A percentile compares a stretch with the other conserved stretches of the same genome.
phyloP scores from a whole-genome alignment of 2,329 filamentous ascomycete genomes.

The Aspergillus sp. region DNA sequence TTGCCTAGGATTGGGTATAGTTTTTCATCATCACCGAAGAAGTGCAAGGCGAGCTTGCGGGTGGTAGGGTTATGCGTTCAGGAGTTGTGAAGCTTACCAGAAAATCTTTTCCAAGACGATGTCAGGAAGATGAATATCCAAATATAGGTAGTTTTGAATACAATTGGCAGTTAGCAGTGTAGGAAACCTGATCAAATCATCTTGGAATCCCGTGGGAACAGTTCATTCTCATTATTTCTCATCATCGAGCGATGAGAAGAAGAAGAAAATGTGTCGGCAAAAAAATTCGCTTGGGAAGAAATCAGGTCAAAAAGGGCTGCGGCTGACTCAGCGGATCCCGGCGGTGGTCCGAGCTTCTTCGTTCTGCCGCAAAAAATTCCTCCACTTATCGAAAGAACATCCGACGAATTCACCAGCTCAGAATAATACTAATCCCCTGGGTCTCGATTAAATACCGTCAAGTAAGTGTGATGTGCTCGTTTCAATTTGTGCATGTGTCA shows the following conservation, averaged over 20 bases:
- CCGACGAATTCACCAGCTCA: background rate
- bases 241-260: slow-evolving; percentile 1
- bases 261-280: too few species aligned
- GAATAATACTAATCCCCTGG: background rate
- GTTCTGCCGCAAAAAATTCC: slow-evolving; percentile 14
- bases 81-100: slow-evolving; percentile 7
- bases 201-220: slow-evolving; percentile 1
- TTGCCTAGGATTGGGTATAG: slow-evolving; percentile 41
- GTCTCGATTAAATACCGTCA: slow-evolving; percentile 6
- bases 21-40: slow-evolving; percentile 43
- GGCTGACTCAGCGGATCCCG: too few species aligned
- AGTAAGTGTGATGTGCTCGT: slow-evolving; percentile 17
- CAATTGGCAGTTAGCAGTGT: slow-evolving; percentile 6
- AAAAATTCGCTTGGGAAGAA: too few species aligned
- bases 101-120: background rate
- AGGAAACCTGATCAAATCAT: slow-evolving; percentile 8
- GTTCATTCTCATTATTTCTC: slow-evolving; percentile 11
- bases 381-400: slow-evolving; percentile 7
- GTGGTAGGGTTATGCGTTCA: slow-evolving; percentile 15
- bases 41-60: slow-evolving; percentile 10
- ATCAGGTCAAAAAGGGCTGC: too few species aligned
- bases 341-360: too few species aligned
- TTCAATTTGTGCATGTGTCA: background rate
- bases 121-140: background rate
- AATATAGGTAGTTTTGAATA: slow-evolving; percentile 4